Evolutionary conservation across 2,329 filamentous ascomycete genomes (phyloP).

Genomic region (Fusarium coffeatum): DNA sequence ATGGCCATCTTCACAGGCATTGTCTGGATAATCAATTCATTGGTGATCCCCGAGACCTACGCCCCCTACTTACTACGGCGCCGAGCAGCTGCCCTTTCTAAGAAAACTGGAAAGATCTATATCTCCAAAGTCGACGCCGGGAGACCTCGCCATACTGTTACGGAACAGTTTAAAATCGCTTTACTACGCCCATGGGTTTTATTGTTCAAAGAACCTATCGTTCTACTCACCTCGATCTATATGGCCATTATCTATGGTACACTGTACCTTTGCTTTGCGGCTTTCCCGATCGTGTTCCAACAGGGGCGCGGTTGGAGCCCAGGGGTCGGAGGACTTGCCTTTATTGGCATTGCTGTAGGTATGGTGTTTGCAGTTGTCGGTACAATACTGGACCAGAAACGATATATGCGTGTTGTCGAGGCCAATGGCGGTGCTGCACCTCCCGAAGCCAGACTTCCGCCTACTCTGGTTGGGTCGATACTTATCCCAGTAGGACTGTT

Average conservation of each 20-base stretch:
- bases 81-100: conserved; percentile 62
- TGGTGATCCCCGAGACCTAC: conserved; percentile 71
- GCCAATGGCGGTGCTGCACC: conserved; percentile 66
- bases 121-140: conserved; percentile 60
- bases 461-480: conserved; percentile 69
- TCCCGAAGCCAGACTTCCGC: conserved; percentile 72
- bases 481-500: conserved; percentile 70
- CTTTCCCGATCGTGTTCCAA: conserved; percentile 72
- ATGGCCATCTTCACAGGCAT: conserved; percentile 70
- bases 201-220: conserved; percentile 74
- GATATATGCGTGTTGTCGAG: conserved; percentile 60
- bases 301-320: conserved; percentile 65
- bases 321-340: conserved; percentile 70
- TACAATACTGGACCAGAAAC: conserved; percentile 64
- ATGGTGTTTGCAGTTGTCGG: conserved; percentile 68
- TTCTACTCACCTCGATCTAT: conserved; percentile 72
- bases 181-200: conserved; percentile 73
- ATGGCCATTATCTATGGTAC: conserved; percentile 69
- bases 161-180: conserved; percentile 64
- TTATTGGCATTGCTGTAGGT: conserved; percentile 73
- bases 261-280: conserved; percentile 66
- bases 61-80: conserved; percentile 66
- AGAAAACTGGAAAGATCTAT: conserved; percentile 66
- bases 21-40: conserved; percentile 64
- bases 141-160: conserved; percentile 57